These are phyloP conservation scores for Xylaria sp. DNA, from an alignment of 2,329 filamentous ascomycete species.

Conservation along the genomic window DNA sequence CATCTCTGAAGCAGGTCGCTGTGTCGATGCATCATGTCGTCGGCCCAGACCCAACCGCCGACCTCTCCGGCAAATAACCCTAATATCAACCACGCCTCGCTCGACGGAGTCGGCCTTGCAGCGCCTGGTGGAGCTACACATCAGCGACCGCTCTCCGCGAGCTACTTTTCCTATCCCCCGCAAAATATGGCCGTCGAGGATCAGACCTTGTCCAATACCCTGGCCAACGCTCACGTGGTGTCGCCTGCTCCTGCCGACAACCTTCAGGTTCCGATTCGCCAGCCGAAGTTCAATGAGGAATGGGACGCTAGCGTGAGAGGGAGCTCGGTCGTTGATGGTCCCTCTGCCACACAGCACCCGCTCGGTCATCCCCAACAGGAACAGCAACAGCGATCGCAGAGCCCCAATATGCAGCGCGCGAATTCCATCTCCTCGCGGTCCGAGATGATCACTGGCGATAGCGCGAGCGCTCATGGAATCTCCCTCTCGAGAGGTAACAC, in stretches of 20 bases:
- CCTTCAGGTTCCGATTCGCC: constrained; percentile 42
- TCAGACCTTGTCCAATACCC: constrained; percentile 53
- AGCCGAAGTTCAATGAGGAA: constrained; percentile 73
- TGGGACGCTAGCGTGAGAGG: constrained; percentile 77
- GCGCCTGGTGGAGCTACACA: constrained; percentile 31
- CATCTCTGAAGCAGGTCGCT: constrained; percentile 27
- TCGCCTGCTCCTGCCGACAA: constrained; percentile 45
- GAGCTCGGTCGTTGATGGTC: constrained; percentile 69
- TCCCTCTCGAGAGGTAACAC: constrained; percentile 70
- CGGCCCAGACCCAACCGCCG: constrained; percentile 40
- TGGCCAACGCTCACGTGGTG: constrained; percentile 51
- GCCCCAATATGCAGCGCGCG: constrained; percentile 66
- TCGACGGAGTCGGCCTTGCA: constrained; percentile 35
- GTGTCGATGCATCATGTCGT: constrained; percentile 41
- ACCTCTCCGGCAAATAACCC: constrained; percentile 26
- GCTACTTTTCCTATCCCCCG: constrained; percentile 48
- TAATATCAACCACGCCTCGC: constrained; percentile 40
- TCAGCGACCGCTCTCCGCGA: constrained; percentile 39
- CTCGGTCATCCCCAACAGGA: constrained; percentile 35
- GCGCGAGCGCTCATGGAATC: constrained; percentile 50
- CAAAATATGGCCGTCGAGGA: constrained; percentile 46
- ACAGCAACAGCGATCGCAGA: constrained; percentile 43
- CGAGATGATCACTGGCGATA: constrained; percentile 59
- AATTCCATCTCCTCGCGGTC: constrained; percentile 67
- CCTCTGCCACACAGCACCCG: constrained; percentile 43